Evolutionary conservation across 2,329 filamentous ascomycete species (phyloP).

Genomic region (Trichoderma citrinoviride): DNA sequence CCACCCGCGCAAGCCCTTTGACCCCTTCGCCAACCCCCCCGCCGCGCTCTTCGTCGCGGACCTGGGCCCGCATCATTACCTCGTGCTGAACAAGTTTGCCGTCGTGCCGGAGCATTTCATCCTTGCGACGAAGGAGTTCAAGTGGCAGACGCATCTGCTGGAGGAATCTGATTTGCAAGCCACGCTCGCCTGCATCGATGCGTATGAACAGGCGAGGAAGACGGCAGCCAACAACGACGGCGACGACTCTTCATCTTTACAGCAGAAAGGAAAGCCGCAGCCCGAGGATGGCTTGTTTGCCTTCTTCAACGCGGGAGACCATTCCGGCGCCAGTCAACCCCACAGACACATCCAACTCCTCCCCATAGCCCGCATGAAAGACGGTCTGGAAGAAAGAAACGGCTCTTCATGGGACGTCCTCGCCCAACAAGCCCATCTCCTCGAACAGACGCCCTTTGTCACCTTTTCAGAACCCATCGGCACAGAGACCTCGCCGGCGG

Average conservation of each 20-base stretch:
- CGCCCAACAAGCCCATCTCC: slow-evolving; percentile 35
- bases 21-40: slow-evolving; percentile 64
- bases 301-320: slow-evolving; percentile 68
- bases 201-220: slow-evolving; percentile 42
- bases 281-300: slow-evolving; percentile 53
- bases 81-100: slow-evolving; percentile 75
- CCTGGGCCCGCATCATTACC: slow-evolving; percentile 54
- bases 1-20: slow-evolving; percentile 43
- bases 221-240: too few relatives aligned
- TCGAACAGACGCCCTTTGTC: slow-evolving; percentile 39
- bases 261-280: neutral
- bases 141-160: slow-evolving; percentile 63
- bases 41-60: slow-evolving; percentile 51
- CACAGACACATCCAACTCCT: slow-evolving; percentile 72
- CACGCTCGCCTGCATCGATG: slow-evolving; percentile 59
- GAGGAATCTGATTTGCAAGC: slow-evolving; percentile 59
- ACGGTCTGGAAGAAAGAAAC: slow-evolving; percentile 45
- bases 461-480: slow-evolving; percentile 43
- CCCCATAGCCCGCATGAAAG: slow-evolving; percentile 61
- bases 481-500: slow-evolving; percentile 35
- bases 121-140: slow-evolving; percentile 61
- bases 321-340: slow-evolving; percentile 69
- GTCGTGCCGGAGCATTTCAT: slow-evolving; percentile 71
- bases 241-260: neutral
- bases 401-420: slow-evolving; percentile 48